Base-by-base conservation (phyloP, 2,329 filamentous ascomycete species). In the Tolypocladium ophioglossoides region DNA sequence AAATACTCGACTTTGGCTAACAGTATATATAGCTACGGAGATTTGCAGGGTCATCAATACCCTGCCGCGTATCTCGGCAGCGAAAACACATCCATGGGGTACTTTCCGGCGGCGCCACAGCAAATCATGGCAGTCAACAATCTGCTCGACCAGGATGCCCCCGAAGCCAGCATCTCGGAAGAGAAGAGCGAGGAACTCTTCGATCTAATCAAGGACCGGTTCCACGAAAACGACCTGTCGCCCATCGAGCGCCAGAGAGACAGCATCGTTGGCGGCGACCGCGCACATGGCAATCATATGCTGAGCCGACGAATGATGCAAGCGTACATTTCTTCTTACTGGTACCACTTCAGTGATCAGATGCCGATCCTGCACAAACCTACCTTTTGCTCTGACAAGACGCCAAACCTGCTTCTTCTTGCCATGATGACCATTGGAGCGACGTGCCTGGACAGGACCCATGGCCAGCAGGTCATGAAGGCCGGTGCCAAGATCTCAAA, bases 251-350 rank as follows among this genome's bases (percentile, higher is more conserved):
- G 86, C 58, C 83, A 86, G 57, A 90, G 91, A 64, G 88, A 89
- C 51, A 80, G 79, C 51, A 81, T 96, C 30, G 74, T 95, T 54
- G 84, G 90, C 32, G 92, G 91, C 16, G 84, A 95, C 63, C 82
- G 87, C 52, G 82, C 84, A 51, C 73, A 82, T 35, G 78, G 82
- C 52, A 71, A 74, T 27, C 82, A 86, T 56, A 79, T 85, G 74
- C 74, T 97, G 57, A 95, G 92, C 68, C 78, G 91, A 63, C 84
- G 87, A 63, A 96, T 96, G 89, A 95, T 97, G 87, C 90, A 96
- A 70, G 86, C 85, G 3, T 97, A 96, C 65, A 91, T 95, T 60
- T 82, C 85, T 12, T 95, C 91, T 2, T 99, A 95, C 69, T 99
- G 94, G 94, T 79, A 87, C 52, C 87, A 96, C 68, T 95, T 96